Base-by-base conservation (phyloP, 2,329 filamentous ascomycete genomes). In the Eutypella sp. region DNA sequence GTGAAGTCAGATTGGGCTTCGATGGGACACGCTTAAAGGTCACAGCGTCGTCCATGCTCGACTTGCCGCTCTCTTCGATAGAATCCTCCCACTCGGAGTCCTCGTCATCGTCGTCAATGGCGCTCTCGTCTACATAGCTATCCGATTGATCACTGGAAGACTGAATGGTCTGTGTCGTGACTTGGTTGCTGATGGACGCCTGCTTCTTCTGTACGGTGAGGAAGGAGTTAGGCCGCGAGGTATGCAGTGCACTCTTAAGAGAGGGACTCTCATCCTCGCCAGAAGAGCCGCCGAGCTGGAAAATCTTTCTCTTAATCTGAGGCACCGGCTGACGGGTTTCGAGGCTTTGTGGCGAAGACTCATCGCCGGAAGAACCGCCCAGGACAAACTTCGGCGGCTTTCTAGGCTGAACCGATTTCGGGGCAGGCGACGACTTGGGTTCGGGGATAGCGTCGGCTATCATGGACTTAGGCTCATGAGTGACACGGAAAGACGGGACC, bases 11-110 rank as follows among this genome's bases (percentile, higher is more conserved):
- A 60, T 96, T 89, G 7, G 84, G 82, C 64, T 84, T 84, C 34
- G 91, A 96, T 65, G 96, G 89, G 41, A 97, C 90, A 8, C 93
- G 86, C 66, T 91, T 84, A 76, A 99, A 99, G 57, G 89, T 75
- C 18, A 81, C 78, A 59, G 81, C 84, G 49, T 93, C 86, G 50
- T 93, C 87, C 42, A 90, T 77, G 62, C 88, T 95, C 1, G 88
- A 88, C 55, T 87, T 86, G 47, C 84, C 87, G 62, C 87, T 93
- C 56, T 95, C 88, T 50, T 87, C 87, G 19, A 87, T 81, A 0
- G 85, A 89, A 58, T 79, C 74, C 59, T 85, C 75, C 72, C 80
- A 79, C 45, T 81, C 80, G 41, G 68, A 80, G 47, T 65, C 74
- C 49, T 80, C 76, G n/a, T 82, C 81, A 44, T 87, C 83, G 42